These are phyloP conservation scores for Hortaea werneckii DNA, from an alignment of 2,329 filamentous ascomycete genomes.

Conservation along the genomic window DNA sequence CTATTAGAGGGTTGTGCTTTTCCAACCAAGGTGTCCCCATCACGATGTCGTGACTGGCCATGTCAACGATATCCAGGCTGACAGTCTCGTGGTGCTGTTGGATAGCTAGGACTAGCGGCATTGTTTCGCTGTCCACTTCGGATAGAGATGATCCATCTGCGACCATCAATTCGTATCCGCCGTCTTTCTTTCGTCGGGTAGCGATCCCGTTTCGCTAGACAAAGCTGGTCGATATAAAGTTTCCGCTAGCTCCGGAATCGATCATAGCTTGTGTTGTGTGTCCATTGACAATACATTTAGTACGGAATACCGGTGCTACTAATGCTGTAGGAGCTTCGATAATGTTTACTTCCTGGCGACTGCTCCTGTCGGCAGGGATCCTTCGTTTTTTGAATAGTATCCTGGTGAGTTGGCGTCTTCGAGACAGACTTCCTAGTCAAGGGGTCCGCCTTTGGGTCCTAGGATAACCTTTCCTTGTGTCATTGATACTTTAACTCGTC, in stretches of 20 bases:
- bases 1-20: constrained; percentile 6
- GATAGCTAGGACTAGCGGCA: constrained; percentile 5
- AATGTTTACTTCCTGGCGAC: not conserved
- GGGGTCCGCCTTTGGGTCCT: too few relatives aligned
- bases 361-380: not conserved
- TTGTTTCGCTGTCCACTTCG: constrained; percentile 6
- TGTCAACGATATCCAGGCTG: constrained; percentile 6
- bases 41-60: constrained; percentile 8
- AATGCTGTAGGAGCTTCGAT: not conserved
- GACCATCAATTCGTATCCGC: constrained; percentile 5
- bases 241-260: constrained; percentile 8
- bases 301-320: constrained; percentile 3
- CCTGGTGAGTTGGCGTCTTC: too few relatives aligned
- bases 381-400: not conserved
- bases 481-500: too few relatives aligned
- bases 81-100: constrained; percentile 7
- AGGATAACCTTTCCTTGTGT: too few relatives aligned
- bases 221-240: constrained; percentile 5
- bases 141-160: constrained; percentile 7
- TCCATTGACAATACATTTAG: constrained; percentile 3
- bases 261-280: constrained; percentile 5
- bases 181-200: constrained; percentile 6
- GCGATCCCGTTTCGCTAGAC: constrained; percentile 4
- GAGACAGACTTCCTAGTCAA: too few relatives aligned
- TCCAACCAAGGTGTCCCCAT: constrained; percentile 9